Percentiles rank a stretch among this genome's conserved stretches.
phyloP scores from a whole-genome alignment of 164 flowering plant species.

The Nymphaea colorata region DNA sequence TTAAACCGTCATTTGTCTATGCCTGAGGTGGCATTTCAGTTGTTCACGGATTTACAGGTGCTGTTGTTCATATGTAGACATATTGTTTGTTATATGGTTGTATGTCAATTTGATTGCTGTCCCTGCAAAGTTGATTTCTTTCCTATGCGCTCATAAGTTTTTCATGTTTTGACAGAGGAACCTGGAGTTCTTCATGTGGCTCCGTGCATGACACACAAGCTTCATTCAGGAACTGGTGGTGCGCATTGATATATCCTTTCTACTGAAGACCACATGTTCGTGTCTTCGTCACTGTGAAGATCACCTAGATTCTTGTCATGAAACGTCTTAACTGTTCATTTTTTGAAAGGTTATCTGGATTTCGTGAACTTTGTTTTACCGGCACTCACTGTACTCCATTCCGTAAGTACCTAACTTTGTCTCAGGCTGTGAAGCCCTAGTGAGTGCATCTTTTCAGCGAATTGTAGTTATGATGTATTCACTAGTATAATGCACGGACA shows the following conservation, averaged over 20 bases:
- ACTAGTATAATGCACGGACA: no score
- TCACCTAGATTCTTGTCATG: background rate
- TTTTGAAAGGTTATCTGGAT: background rate
- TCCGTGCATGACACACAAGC: background rate
- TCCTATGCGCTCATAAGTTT: background rate
- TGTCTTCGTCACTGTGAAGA: background rate
- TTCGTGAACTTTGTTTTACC: no score
- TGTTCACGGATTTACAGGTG: constrained; percentile 14
- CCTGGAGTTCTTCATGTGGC: constrained; percentile 1
- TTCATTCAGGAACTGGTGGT: constrained; percentile 5
- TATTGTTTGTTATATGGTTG: no score
- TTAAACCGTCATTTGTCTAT: no score
- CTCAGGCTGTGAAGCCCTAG: no score
- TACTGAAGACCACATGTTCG: background rate
- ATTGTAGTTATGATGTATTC: no score
- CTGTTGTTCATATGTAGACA: no score
- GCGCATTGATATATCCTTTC: background rate
- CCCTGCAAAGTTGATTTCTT: background rate
- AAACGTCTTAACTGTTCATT: background rate
- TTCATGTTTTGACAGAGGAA: background rate
- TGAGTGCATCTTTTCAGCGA: no score
- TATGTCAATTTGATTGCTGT: no score
- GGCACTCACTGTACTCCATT: no score
- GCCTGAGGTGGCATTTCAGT: constrained; percentile 2
- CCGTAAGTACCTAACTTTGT: no score